phyloP scores from a whole-genome alignment of 495 filamentous ascomycete species.

The Podospora comata region DNA sequence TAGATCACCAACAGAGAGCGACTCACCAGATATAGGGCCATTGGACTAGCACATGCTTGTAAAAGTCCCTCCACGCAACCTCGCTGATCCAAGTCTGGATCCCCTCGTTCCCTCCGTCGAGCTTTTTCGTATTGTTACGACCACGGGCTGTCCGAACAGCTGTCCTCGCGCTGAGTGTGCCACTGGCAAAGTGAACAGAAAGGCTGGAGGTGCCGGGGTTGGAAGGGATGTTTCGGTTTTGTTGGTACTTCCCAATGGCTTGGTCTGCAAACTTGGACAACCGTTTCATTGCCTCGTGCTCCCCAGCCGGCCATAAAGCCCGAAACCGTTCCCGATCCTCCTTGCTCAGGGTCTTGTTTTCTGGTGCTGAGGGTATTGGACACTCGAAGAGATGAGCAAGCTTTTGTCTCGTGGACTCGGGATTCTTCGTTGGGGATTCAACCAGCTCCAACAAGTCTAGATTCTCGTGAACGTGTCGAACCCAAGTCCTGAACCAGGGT shows the following conservation, averaged over 20 bases:
- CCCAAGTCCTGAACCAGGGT: constrained; percentile 79
- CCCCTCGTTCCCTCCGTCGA: constrained; percentile 66
- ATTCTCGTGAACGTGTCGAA: constrained; percentile 65
- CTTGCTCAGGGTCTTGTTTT: constrained; percentile 58
- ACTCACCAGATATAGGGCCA: constrained; percentile 85
- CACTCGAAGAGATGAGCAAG: constrained; percentile 61
- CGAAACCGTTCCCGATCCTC: constrained; percentile 58
- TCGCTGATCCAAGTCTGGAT: constrained; percentile 80
- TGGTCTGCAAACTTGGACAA: constrained; percentile 69
- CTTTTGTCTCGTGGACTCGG: constrained; percentile 47
- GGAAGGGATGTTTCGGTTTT: constrained; percentile 59
- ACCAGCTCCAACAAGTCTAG: constrained; percentile 59
- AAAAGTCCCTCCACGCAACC: constrained; percentile 90
- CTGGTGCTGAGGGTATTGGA: constrained; percentile 59
- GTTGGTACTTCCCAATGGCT: constrained; percentile 59
- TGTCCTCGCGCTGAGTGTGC: constrained; percentile 74
- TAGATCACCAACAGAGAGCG: neutral
- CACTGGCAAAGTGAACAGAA: constrained; percentile 75
- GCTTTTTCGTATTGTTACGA: constrained; percentile 62
- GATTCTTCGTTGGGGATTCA: constrained; percentile 61
- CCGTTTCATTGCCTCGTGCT: constrained; percentile 66
- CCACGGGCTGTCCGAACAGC: constrained; percentile 64
- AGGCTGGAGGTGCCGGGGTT: constrained; percentile 64
- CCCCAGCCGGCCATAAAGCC: constrained; percentile 73
- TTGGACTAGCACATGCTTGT: constrained; percentile 79